Evolutionary conservation across 2,329 filamentous ascomycete genomes (phyloP).

Genomic region (Capronia coronata): DNA sequence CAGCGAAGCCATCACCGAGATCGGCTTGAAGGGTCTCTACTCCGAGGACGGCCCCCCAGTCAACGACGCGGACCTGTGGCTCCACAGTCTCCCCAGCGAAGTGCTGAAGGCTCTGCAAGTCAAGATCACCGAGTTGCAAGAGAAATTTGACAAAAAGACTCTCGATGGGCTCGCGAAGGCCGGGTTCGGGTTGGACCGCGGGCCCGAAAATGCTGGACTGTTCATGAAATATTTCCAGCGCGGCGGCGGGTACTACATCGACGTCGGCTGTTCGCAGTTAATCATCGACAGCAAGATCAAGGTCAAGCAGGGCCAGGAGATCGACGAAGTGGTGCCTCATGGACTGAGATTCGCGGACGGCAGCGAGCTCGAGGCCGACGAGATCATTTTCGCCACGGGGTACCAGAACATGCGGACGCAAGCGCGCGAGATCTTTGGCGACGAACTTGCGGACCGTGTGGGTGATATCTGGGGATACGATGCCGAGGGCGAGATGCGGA

Average conservation of each 20-base stretch:
- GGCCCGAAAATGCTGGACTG: constrained; percentile 52
- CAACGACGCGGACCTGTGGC: constrained; percentile 59
- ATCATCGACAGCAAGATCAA: constrained; percentile 60
- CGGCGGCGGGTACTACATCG: constrained; percentile 65
- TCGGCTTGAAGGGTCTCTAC: constrained; percentile 49
- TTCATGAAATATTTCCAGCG: constrained; percentile 59
- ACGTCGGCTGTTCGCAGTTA: constrained; percentile 57
- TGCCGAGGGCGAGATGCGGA: constrained; percentile 48
- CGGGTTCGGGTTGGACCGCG: constrained; percentile 56
- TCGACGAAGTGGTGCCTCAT: constrained; percentile 46
- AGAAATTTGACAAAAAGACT: constrained; percentile 16
- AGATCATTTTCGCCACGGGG: constrained; percentile 53
- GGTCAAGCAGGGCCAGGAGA: constrained; percentile 57
- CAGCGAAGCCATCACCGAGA: constrained; percentile 47
- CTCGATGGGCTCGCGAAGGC: constrained; percentile 45
- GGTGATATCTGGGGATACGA: constrained; percentile 59
- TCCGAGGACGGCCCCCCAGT: constrained; percentile 48
- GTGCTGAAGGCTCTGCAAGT: constrained; percentile 55
- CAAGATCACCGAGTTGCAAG: constrained; percentile 16
- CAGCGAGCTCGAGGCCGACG: constrained; percentile 53
- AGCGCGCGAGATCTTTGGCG: constrained; percentile 56
- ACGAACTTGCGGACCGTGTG: constrained; percentile 54
- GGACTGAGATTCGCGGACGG: constrained; percentile 53
- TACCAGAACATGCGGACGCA: constrained; percentile 64
- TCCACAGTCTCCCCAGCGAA: constrained; percentile 53